Conservation (phyloP, 768 basidiomycete species). For the Suillus discolor region DNA sequence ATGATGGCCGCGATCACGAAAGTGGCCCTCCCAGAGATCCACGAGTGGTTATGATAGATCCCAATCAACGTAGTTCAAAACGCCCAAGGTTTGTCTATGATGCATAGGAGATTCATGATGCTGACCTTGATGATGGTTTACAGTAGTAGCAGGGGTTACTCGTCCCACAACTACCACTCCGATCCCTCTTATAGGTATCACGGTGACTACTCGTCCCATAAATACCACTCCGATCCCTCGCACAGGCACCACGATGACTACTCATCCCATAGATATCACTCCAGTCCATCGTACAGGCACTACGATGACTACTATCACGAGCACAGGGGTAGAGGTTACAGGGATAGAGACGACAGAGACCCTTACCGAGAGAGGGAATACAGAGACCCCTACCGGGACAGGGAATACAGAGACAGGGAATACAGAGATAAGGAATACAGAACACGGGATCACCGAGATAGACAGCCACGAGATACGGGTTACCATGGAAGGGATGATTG, state of each 20-base stretch:
- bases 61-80: conserved; percentile 18
- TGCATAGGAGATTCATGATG: background rate
- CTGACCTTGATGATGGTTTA: conserved; percentile 12
- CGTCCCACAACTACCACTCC: conserved; percentile 24
- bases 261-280: conserved; percentile 23
- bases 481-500: conserved; percentile 2
- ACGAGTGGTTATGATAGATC: conserved; percentile 27
- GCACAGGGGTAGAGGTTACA: conserved; percentile 21
- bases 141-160: conserved; percentile 28
- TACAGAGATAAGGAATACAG: conserved; percentile 19
- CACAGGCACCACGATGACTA: conserved; percentile 11
- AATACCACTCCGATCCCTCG: conserved; percentile 23
- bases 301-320: conserved; percentile 23
- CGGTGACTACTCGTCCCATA: conserved; percentile 19
- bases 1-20: conserved; percentile 27
- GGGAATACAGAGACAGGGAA: conserved; percentile 20
- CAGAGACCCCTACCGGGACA: conserved; percentile 22
- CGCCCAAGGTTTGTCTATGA: conserved; percentile 21
- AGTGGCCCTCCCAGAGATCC: conserved; percentile 29
- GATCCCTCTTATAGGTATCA: conserved; percentile 14
- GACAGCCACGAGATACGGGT: background rate
- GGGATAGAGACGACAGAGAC: conserved; percentile 25
- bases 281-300: conserved; percentile 26
- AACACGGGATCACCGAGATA: conserved; percentile 4
- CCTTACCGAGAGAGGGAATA: conserved; percentile 19